Evolutionary conservation across 2,329 filamentous ascomycete genomes (phyloP).

Genomic region (Talaromyces albobiverticillius): DNA sequence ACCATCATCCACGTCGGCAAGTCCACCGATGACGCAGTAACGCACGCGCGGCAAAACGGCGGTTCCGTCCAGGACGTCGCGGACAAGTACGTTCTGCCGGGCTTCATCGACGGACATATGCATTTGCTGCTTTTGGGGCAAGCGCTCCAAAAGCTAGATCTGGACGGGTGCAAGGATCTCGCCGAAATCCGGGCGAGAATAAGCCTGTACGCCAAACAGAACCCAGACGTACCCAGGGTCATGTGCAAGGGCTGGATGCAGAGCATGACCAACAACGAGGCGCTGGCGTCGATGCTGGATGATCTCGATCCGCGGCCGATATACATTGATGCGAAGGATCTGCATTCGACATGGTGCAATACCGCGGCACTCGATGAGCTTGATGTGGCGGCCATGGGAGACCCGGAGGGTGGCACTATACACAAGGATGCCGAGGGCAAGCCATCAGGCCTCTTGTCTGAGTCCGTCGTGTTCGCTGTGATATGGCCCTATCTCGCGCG

Average conservation of each 20-base stretch:
- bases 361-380: constrained; percentile 47
- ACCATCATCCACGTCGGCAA: constrained; percentile 42
- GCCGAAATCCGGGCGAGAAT: constrained; percentile 44
- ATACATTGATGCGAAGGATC: constrained; percentile 48
- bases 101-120: constrained; percentile 52
- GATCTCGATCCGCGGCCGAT: constrained; percentile 49
- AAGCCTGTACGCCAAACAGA: constrained; percentile 36
- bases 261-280: constrained; percentile 42
- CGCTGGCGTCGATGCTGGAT: constrained; percentile 47
- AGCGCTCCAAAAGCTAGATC: constrained; percentile 44
- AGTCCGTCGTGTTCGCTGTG: constrained; percentile 44
- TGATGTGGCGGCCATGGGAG: constrained; percentile 37
- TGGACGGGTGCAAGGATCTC: constrained; percentile 42
- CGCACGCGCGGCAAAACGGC: constrained; percentile 19
- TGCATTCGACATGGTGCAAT: constrained; percentile 54
- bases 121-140: constrained; percentile 51
- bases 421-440: constrained; percentile 43
- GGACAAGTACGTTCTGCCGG: constrained; percentile 40
- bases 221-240: constrained; percentile 41
- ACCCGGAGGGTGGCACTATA: constrained; percentile 47
- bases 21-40: constrained; percentile 24
- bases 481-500: constrained; percentile 48
- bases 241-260: constrained; percentile 52
- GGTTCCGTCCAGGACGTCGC: constrained; percentile 33
- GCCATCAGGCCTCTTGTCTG: constrained; percentile 45